A percentile compares a stretch with the other conserved stretches of the same genome.
These are phyloP conservation scores for Arthrobotrys iridis DNA, from an alignment of 2,329 filamentous ascomycete species.

Conservation along the genomic window DNA sequence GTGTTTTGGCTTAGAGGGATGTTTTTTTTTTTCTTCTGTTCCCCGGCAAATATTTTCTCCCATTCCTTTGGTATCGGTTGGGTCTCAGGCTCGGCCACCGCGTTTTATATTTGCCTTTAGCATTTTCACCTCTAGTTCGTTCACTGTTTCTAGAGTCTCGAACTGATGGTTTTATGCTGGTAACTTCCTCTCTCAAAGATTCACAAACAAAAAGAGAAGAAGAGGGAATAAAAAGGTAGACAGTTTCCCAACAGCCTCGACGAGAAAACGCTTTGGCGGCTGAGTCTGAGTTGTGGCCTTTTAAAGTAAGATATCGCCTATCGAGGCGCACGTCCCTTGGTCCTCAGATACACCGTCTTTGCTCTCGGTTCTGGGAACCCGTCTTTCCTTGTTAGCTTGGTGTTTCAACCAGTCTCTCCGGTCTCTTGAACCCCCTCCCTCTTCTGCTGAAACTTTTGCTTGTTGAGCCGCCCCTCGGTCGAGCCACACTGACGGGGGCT, in stretches of 20 bases:
- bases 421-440: constrained; percentile 6
- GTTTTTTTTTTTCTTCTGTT: background rate
- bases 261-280: constrained; percentile 5
- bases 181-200: background rate
- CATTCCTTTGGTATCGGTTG: constrained; percentile 43
- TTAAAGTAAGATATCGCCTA: constrained; percentile 51
- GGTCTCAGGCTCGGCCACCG: constrained; percentile 33
- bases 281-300: constrained; percentile 17
- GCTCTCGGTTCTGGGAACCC: constrained; percentile 47
- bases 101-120: constrained; percentile 41
- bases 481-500: constrained; percentile 37
- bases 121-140: background rate
- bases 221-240: background rate
- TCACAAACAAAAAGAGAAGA: background rate
- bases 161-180: constrained; percentile 6
- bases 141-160: constrained; percentile 15
- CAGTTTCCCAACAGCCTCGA: background rate
- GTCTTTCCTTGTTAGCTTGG: constrained; percentile 41
- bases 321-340: constrained; percentile 43
- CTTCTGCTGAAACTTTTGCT: constrained; percentile 38
- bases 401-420: constrained; percentile 51
- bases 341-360: constrained; percentile 24
- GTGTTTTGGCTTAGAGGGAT: background rate
- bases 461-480: constrained; percentile 38
- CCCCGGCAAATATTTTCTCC: constrained; percentile 27